phyloP scores from a whole-genome alignment of 164 flowering plant genomes.

The Dillenia suffruticosa region DNA sequence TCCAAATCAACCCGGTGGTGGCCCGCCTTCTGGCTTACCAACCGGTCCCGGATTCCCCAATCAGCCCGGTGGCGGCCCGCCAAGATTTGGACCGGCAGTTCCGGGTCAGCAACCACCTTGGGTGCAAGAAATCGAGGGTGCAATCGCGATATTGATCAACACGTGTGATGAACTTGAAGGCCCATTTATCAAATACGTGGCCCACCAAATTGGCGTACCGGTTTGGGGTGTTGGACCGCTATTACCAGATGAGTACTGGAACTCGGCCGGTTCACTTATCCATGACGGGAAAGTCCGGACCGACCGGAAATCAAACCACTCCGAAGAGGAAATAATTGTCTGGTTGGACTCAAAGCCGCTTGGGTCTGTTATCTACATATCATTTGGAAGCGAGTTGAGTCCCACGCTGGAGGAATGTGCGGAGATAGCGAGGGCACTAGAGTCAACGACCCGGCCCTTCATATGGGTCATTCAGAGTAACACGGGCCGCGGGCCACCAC shows the following conservation, averaged over 20 bases:
- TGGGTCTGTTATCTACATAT: slow-evolving; percentile 35
- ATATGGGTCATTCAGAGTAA: slow-evolving; percentile 50
- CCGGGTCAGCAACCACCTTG: slow-evolving; percentile 41
- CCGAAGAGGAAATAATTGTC: slow-evolving; percentile 26
- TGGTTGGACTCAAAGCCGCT: slow-evolving; percentile 42
- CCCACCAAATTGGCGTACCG: slow-evolving; percentile 28
- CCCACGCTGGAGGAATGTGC: slow-evolving; percentile 25
- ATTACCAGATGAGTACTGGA: slow-evolving; percentile 54
- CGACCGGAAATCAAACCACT: slow-evolving; percentile 20
- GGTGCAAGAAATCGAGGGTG: slow-evolving; percentile 32
- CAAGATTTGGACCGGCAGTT: neutral
- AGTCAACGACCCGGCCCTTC: slow-evolving; percentile 26
- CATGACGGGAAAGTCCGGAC: slow-evolving; percentile 29
- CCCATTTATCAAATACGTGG: slow-evolving; percentile 42
- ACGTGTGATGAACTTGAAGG: slow-evolving; percentile 54
- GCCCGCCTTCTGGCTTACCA: neutral
- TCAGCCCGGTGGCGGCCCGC: slow-evolving; percentile 11
- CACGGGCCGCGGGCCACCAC: slow-evolving; percentile 13
- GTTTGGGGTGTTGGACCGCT: slow-evolving; percentile 68
- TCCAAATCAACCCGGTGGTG: neutral
- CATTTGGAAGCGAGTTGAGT: slow-evolving; percentile 41
- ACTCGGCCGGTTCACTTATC: slow-evolving; percentile 19
- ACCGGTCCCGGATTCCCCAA: neutral
- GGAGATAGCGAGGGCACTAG: slow-evolving; percentile 26
- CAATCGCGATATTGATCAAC: slow-evolving; percentile 46